Evolutionary conservation across 139 green algal genomes (phyloP).

Genomic region (Chloropicon primus): DNA sequence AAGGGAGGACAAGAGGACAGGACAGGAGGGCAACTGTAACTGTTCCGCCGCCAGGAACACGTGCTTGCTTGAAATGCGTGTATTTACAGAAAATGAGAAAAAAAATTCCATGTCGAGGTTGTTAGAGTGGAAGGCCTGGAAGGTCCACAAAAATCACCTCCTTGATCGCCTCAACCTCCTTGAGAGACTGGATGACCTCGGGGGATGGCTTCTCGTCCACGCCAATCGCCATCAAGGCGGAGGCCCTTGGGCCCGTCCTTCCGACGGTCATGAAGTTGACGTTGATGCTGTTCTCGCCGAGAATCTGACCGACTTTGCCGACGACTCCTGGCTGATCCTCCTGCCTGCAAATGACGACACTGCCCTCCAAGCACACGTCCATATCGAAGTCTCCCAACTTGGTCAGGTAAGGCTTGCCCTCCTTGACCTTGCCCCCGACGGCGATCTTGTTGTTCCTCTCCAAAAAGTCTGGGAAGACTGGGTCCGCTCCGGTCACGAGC

Average conservation of each 20-base stretch:
- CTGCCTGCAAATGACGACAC: constrained; percentile 60
- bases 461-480: constrained; percentile 11
- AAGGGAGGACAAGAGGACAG: too few species aligned
- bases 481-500: not conserved
- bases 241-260: constrained; percentile 16
- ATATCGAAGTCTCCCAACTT: constrained; percentile 75
- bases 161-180: constrained; percentile 21
- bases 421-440: constrained; percentile 48
- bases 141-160: constrained; percentile 26
- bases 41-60: too few species aligned
- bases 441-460: constrained; percentile 44
- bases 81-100: too few species aligned
- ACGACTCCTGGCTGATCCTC: constrained; percentile 88
- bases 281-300: constrained; percentile 68
- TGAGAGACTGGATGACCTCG: constrained; percentile 26
- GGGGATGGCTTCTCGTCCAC: constrained; percentile 51
- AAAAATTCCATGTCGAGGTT: too few species aligned
- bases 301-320: constrained; percentile 47
- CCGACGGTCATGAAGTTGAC: constrained; percentile 89
- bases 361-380: constrained; percentile 60
- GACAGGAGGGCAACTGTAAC: too few species aligned
- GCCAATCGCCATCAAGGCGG: constrained; percentile 90
- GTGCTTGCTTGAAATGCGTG: too few species aligned
- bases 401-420: constrained; percentile 57
- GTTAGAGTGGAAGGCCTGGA: too few species aligned